Conservation (phyloP, 2,329 filamentous ascomycete species). For the Coniosporium tulheliwenetii region DNA sequence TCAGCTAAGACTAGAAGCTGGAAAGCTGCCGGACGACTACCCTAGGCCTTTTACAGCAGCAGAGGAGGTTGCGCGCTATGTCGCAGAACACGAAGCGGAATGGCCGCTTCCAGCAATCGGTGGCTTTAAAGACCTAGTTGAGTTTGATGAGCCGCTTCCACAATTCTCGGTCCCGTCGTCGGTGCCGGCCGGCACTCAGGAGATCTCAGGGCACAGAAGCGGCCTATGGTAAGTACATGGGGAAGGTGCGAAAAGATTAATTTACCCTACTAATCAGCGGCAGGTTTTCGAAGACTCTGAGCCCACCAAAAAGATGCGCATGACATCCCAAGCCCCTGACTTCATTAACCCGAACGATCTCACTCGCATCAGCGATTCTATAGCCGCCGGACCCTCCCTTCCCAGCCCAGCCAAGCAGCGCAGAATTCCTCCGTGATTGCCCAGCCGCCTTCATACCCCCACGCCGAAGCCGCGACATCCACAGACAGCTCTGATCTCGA, state of each 20-base stretch:
- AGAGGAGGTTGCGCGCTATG: slow-evolving; percentile 12
- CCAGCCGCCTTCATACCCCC: not conserved
- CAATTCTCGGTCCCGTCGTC: not conserved
- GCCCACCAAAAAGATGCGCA: slow-evolving; percentile 11
- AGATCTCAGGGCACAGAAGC: not conserved
- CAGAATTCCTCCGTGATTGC: not conserved
- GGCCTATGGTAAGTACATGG: not conserved
- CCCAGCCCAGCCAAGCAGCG: slow-evolving; percentile 1
- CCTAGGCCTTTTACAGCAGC: slow-evolving; percentile 11
- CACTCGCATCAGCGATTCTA: slow-evolving; percentile 26
- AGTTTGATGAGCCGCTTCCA: slow-evolving; percentile 1
- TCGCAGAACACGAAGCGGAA: slow-evolving; percentile 3
- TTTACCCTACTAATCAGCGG: not conserved
- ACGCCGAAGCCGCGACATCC: not conserved
- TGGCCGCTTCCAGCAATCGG: slow-evolving; percentile 5
- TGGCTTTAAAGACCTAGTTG: slow-evolving; percentile 1
- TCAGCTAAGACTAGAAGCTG: slow-evolving; percentile 17
- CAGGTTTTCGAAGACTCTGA: slow-evolving; percentile 4
- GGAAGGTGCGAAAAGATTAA: not conserved
- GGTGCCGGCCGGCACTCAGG: not conserved
- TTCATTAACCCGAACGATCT: slow-evolving; percentile 15
- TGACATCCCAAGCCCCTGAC: slow-evolving; percentile 9
- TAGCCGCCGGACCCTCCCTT: slow-evolving; percentile 9
- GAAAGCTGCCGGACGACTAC: slow-evolving; percentile 14
- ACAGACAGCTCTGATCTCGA: not conserved